Evolutionary conservation across 2,329 filamentous ascomycete genomes (phyloP), one percentile per base, ranked within the genome.

Genomic region (Kalaharituber pfeilii): DNA sequence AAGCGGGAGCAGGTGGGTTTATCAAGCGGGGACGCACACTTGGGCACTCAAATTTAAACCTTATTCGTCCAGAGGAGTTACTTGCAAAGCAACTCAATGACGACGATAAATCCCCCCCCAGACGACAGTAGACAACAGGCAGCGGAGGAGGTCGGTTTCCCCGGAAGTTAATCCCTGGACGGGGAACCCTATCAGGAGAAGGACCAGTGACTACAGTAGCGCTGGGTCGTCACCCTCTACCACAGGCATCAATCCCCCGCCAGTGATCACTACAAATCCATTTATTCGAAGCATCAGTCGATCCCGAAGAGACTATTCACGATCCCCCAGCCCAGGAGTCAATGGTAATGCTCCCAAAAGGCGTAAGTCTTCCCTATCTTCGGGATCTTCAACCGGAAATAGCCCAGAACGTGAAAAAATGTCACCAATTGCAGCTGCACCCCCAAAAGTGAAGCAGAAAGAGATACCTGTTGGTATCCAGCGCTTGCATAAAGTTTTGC

Each of bases 401-500:
- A 50, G 26, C 57, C 15, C 28, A 56, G 49, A 51, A 42, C 30
- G 57, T 52, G 56, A 62, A 15, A 52, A 53, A 50, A 60, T 60
- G 2, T 59, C 4, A 8, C 33, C 33, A 15, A 36, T 36, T 9
- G 9, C 30, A 9, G 9, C 30, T 9, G 65, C 63, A 59, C 59
- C 63, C 36, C 62, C 58, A 56, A 68, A 64, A 39, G 66, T 66
- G 54, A 65, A 56, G 59, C 66, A 63, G 53, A 71, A 70, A 4
- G 80, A 83, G 55, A 80, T 96, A 2, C 80, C 87, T 2, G 89
- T 96, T 1, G 91, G 91, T 0, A 74, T 91, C 5, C 94, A 88
- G n/a, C 78, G 87, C 60, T 72, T 98, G 55, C 89, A 98, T 66
- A 77, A 88, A 64, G 89, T 96, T 1, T 80, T 84, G 55, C 73